Evolutionary conservation across 2,329 filamentous ascomycete genomes (phyloP), one percentile per base, ranked within the genome.

Genomic region (Dactylellina drechsleri): DNA sequence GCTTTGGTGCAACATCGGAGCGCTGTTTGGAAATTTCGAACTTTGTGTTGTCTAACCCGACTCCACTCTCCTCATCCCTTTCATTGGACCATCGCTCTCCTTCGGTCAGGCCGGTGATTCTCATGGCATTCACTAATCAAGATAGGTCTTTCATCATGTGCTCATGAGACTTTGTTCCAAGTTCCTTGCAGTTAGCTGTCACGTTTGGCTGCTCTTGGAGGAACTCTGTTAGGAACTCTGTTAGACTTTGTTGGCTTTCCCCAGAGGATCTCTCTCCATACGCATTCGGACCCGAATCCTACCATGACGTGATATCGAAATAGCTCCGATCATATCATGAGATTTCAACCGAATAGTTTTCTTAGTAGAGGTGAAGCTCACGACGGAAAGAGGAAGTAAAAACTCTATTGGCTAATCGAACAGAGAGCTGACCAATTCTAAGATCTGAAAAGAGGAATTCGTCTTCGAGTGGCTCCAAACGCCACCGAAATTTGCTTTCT

Each of bases 191-290:
- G 65, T 53, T 41, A 61, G 36, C 41, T 62, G 59, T 41, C 20
- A 40, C 2, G 20, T 54, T 57, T 57, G 43, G 43, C 45, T 53
- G 26, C 13, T 50, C 40, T 26, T 45, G 59, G 49, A 71, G 66
- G 66, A 71, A 71, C 66, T 71, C 66, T 59, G 64, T 66, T 66
- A 71, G 66, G 66, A 71, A 71, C 66, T 71, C 66, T 59, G 64
- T 66, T 66, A 53, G 31, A 66, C 57, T 54, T 53, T 68, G 18
- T 58, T 50, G 15, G 41, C 31, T 58, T 31, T 13, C 36, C 23
- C 28, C n/a, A 16, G 4, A 13, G 8, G 36, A 41, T 20, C 28
- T 23, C 31, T 20, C 45, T 40, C 54, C 64, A 58, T 43, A 49
- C 57, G 23, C 5, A 26, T 16, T 43, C 26, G 57, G 49, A 56